Evolutionary conservation across 176 grass and related monocot species (phyloP).

Genomic region (Cenchrus americanus): DNA sequence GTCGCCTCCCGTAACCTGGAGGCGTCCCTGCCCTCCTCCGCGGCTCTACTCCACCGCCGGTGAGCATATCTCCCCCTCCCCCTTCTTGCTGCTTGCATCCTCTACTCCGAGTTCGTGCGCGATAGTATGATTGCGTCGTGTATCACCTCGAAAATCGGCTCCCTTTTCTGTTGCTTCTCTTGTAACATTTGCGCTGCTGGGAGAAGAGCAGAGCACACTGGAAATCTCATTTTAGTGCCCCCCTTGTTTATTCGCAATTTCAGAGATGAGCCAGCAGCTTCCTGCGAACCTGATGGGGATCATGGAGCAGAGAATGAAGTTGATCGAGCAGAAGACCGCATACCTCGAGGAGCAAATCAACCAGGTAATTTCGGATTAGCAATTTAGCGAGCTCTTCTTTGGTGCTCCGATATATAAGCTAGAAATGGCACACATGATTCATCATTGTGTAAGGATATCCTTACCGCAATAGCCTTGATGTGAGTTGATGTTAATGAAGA

Average conservation of each 20-base stretch:
- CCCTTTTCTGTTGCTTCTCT: not conserved
- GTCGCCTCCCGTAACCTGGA: conserved; percentile 2
- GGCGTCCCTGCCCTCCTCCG: not conserved
- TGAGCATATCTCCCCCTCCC: conserved; percentile 33
- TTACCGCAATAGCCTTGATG: conserved; percentile 35
- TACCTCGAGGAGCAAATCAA: conserved; percentile 77
- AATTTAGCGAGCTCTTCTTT: not conserved
- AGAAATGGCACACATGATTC: not conserved
- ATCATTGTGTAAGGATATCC: not conserved
- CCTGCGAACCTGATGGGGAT: conserved; percentile 68
- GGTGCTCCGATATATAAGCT: not conserved
- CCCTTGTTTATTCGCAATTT: not conserved
- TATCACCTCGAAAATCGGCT: not conserved
- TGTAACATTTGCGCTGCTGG: not conserved
- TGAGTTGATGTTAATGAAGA: conserved; percentile 62
- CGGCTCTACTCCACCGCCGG: conserved; percentile 40
- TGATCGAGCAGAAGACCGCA: conserved; percentile 68
- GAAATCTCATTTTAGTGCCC: conserved; percentile 3
- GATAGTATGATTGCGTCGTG: not conserved
- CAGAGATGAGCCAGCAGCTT: conserved; percentile 58
- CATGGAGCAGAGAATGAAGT: conserved; percentile 81
- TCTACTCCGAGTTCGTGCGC: not conserved
- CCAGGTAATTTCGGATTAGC: conserved; percentile 60
- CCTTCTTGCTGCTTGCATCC: not conserved
- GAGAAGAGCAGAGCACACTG: not conserved